A percentile compares a stretch with the other conserved stretches of the same genome.
Conservation (phyloP, 177 flowering plant genomes). For the Telopea speciosissima region DNA sequence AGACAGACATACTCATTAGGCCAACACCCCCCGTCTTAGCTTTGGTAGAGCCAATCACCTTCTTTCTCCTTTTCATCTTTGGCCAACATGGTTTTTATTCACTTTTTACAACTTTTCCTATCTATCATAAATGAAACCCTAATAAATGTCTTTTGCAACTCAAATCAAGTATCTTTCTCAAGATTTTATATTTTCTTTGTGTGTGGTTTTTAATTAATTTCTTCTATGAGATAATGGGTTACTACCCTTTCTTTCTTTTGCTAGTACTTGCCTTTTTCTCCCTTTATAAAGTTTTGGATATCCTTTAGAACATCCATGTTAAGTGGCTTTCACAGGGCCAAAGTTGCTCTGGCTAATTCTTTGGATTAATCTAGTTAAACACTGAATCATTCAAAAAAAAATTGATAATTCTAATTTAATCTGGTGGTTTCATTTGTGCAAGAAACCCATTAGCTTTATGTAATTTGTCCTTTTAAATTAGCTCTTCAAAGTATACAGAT, state of each 20-base stretch:
- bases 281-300: neutral
- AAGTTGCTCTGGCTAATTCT: neutral
- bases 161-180: conserved; percentile 11
- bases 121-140: conserved; percentile 8
- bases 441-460: too few species aligned
- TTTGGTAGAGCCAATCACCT: conserved; percentile 18
- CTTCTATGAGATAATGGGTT: neutral
- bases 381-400: neutral
- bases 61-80: conserved; percentile 1
- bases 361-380: neutral
- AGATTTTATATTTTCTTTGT: conserved; percentile 4
- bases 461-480: too few species aligned
- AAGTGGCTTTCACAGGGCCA: neutral
- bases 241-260: neutral
- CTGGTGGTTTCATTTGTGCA: too few species aligned
- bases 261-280: conserved; percentile 3
- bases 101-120: conserved; percentile 1
- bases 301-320: neutral
- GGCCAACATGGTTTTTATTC: neutral
- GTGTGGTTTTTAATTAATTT: neutral
- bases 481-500: too few species aligned
- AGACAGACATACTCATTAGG: conserved; percentile 29
- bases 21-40: conserved; percentile 15
- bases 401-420: too few species aligned
- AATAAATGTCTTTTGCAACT: conserved; percentile 3